Evolutionary conservation across 1,284 basidiomycete species (phyloP), one percentile per base, ranked within the genome.

Genomic region (Puccinia polysora): DNA sequence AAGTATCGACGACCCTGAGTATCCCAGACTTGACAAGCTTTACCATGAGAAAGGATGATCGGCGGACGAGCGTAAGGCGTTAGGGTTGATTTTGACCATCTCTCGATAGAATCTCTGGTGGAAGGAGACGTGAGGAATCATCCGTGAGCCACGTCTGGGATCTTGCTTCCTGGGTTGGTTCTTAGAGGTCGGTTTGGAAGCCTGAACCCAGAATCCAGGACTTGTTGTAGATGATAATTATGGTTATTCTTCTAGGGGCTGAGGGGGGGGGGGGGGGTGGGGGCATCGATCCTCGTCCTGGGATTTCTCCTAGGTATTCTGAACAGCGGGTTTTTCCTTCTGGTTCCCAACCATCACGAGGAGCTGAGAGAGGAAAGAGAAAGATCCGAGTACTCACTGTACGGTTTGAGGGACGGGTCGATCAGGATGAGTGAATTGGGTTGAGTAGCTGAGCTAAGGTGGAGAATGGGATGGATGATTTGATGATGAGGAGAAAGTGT

Each of bases 31-130:
- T 87, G 89, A 59, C 86, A 86, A 8, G 90, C 91, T 77, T 88
- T 87, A 47, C 91, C 91, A 75, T 87, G 86, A 18, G 85, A 84
- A 76, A 90, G 81, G 75, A 93, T 85, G 60, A 84, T 79, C 0
- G 87, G 84, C 2, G 91, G 91, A 50, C 91, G 87, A 15, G 87
- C 88, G 78, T 96, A 97, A 6, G 95, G 91, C 76, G 85, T 84
- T 15, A 64, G 43, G 30, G 40, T 55, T 23, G 32, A 55, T 49
- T 72, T 53, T 25, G 59, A 52, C 69, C 69, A 72, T 55, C 28
- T 60, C 30, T 70, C 47, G 15, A 70, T 43, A n/a, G n/a, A n/a
- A n/a, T n/a, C n/a, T n/a, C n/a, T n/a, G n/a, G n/a, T n/a, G n/a
- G n/a, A n/a, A n/a, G n/a, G n/a, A n/a, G n/a, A n/a, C n/a, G n/a